Evolutionary conservation across 371 early-diverging fungal species (phyloP).

Genomic region (Mortierella sp.): DNA sequence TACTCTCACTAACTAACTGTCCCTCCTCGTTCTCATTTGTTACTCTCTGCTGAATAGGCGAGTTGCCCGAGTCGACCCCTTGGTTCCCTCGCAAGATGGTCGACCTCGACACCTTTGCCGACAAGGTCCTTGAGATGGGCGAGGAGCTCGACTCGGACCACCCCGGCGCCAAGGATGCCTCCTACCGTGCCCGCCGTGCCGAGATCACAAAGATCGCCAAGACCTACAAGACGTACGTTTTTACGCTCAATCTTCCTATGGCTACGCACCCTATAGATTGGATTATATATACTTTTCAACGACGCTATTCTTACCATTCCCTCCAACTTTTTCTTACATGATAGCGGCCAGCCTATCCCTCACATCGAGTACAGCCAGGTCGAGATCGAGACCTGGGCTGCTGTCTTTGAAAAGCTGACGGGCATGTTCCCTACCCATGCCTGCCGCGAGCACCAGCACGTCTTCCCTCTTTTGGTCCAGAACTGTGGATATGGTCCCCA

Average conservation of each 20-base stretch:
- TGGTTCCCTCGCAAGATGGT: conserved; percentile 97
- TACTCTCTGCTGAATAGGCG: not conserved
- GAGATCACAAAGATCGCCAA: conserved; percentile 92
- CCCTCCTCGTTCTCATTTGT: not conserved
- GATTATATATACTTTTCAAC: too few relatives aligned
- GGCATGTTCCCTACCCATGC: conserved; percentile 90
- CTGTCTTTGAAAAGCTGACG: conserved; percentile 84
- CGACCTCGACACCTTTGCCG: conserved; percentile 95
- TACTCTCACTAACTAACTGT: not conserved
- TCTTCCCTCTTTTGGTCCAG: conserved; percentile 90
- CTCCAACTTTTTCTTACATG: not conserved
- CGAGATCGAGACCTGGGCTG: conserved; percentile 92
- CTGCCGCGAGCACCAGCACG: conserved; percentile 92
- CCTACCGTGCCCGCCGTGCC: conserved; percentile 87
- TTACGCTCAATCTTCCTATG: not conserved
- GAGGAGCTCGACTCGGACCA: conserved; percentile 93
- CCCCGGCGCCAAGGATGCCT: conserved; percentile 92
- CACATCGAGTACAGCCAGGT: conserved; percentile 84
- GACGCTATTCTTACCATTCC: not conserved
- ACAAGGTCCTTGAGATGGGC: conserved; percentile 94
- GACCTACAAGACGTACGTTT: conserved; percentile 75
- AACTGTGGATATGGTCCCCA: conserved; percentile 93
- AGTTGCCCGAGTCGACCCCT: conserved; percentile 66
- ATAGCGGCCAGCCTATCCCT: conserved; percentile 85
- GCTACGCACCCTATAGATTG: too few relatives aligned